Evolutionary conservation across 2,329 filamentous ascomycete species (phyloP), one percentile per base, ranked within the genome.

Genomic region (Orbilia quercus): DNA sequence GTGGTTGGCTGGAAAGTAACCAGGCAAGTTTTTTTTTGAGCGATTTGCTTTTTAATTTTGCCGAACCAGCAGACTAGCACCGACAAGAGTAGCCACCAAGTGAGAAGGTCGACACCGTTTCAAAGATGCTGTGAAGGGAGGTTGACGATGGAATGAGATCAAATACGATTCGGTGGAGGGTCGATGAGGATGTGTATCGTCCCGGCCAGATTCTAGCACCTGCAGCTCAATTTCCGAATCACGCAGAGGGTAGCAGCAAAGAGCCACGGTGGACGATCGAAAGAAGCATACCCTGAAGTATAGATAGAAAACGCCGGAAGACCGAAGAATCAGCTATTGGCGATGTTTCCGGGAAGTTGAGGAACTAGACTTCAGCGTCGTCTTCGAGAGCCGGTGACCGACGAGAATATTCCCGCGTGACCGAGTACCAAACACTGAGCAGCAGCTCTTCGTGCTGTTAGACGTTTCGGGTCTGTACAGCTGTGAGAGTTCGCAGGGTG

Each of bases 11-110:
- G 23, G 23, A 38, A 44, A 16, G 40, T 44, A 14, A 18, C 18
- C 45, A 20, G 42, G 50, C 40, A 36, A 31, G 40, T 58, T 58
- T 57, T 55, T 36, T 25, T 53, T 25, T 62, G 58, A 48, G 40
- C 40, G 50, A 53, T 67, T 67, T 48, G 51, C 51, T 67, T 66
- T 66, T n/a, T n/a, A n/a, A n/a, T n/a, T n/a, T 67, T 67, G 45
- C 63, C 53, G 63, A 67, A 67, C 55, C 6, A 48, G 18, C 31
- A 7, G 9, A 9, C 28, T 4, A 14, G 22, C 7, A n/a, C n/a
- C n/a, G n/a, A n/a, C n/a, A n/a, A n/a, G n/a, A n/a, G n/a, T 18
- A 47, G 7, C n/a, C 16, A 47, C 14, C 55, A 55, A 48, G 12
- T 25, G 11, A 20, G 4, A 59, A 59, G 45, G 20, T 31, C 38